Base-by-base conservation (phyloP, 106 monocot species). In the Dactylorhiza incarnata region DNA sequence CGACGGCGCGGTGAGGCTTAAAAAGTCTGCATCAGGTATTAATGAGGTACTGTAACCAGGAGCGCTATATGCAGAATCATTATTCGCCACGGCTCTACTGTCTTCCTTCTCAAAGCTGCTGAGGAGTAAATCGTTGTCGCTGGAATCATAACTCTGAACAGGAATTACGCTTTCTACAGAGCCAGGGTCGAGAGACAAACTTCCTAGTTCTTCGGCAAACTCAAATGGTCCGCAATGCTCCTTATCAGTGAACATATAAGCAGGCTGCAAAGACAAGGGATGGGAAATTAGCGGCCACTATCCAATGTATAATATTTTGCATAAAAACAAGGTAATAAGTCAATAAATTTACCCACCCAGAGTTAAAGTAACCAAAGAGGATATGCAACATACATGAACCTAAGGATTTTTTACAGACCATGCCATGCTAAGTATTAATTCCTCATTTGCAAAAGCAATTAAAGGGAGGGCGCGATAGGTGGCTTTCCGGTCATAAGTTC, bases 21-120 rank as follows among this genome's bases (percentile, higher is more conserved):
- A 24, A 48, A 72, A 53, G 48, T 75, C 8, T 37, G 86, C 45
- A 62, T 86, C 87, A 79, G 84, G 45, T 19, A 78, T 22, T 47
- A 80, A 80, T 11, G 90, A 84, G 5, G 48, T 68, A 76, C 81
- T 77, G 65, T 82, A 86, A 45, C 85, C 89, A 72, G 93, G 93
- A 62, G 91, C 97, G 80, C 76, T 89, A 68, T 94, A 94, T 12
- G 82, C 83, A 43, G 93, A 86, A 67, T 87, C 89, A 79, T 87
- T 85, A 62, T 55, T 85, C 16, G 78, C 43, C 5, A 67, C 58
- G 5, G 63, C 83, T 65, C 78, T 85, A 81, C 61, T 89, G 66
- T 97, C 97, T 82, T 97, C 97, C 81, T 87, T 93, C 75, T 96
- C 95, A n/a, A 89, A 87, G 25, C 87, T 91, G 74, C 87, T 84